phyloP scores from a whole-genome alignment of 2,329 filamentous ascomycete species.

The Ascochyta lentis region DNA sequence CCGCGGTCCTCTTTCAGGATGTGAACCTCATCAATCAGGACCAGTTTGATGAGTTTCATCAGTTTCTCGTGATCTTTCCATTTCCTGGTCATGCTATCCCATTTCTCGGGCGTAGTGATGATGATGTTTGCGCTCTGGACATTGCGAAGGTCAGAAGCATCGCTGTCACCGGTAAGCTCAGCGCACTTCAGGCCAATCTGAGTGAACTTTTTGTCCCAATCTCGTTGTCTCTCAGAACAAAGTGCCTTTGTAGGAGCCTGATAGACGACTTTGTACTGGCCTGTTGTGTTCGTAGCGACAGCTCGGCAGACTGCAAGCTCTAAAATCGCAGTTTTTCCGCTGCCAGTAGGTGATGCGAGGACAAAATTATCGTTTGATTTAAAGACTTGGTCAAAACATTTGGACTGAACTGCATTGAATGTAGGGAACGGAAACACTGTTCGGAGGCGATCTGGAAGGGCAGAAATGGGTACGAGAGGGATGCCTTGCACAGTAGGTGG shows the following conservation, averaged over 20 bases:
- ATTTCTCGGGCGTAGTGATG: conserved; percentile 88
- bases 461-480: conserved; percentile 62
- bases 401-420: conserved; percentile 85
- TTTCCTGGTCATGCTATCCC: conserved; percentile 87
- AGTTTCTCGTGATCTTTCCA: conserved; percentile 82
- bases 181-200: conserved; percentile 71
- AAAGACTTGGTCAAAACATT: conserved; percentile 73
- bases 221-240: conserved; percentile 75
- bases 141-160: conserved; percentile 67
- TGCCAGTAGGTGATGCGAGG: conserved; percentile 81
- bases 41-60: conserved; percentile 76
- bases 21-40: conserved; percentile 88
- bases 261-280: conserved; percentile 80
- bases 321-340: conserved; percentile 82
- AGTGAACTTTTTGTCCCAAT: conserved; percentile 79
- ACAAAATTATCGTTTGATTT: conserved; percentile 76
- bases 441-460: conserved; percentile 73
- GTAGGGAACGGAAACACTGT: conserved; percentile 74
- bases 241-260: conserved; percentile 85
- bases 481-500: conserved; percentile 63
- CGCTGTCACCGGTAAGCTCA: conserved; percentile 84
- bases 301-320: conserved; percentile 83
- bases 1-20: conserved; percentile 81
- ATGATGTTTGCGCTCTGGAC: conserved; percentile 81
- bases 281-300: conserved; percentile 61